A percentile compares a stretch with the other conserved stretches of the same genome.
Evolutionary conservation across 2,329 filamentous ascomycete genomes (phyloP).

Genomic region (Metarhizium album): DNA sequence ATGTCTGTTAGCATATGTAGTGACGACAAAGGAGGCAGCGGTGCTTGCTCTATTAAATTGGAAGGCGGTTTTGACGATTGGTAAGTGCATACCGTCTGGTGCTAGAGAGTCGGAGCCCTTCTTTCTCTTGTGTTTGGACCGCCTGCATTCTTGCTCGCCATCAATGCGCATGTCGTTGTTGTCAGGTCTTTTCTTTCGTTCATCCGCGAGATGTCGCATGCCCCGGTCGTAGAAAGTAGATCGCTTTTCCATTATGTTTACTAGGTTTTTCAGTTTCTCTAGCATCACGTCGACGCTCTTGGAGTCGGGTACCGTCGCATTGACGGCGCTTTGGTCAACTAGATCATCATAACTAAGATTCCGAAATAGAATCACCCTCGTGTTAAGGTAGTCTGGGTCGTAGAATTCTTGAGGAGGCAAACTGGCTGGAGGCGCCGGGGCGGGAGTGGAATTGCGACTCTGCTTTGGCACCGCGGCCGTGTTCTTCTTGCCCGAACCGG

Average conservation of each 20-base stretch:
- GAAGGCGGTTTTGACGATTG: neutral
- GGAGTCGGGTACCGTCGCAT: slow-evolving; percentile 50
- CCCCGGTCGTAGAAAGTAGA: slow-evolving; percentile 59
- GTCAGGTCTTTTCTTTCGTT: slow-evolving; percentile 51
- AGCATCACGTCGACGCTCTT: slow-evolving; percentile 54
- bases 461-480: slow-evolving; percentile 52
- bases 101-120: slow-evolving; percentile 54
- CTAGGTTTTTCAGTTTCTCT: slow-evolving; percentile 51
- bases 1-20: neutral
- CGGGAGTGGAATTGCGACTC: slow-evolving; percentile 69
- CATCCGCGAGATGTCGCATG: slow-evolving; percentile 58
- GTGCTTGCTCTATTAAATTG: neutral
- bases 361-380: slow-evolving; percentile 47
- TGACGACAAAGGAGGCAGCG: neutral
- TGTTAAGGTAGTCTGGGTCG: slow-evolving; percentile 56
- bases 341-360: slow-evolving; percentile 59
- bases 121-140: slow-evolving; percentile 66
- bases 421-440: slow-evolving; percentile 32
- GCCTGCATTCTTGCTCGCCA: slow-evolving; percentile 41
- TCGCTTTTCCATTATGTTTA: slow-evolving; percentile 56
- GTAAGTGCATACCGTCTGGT: slow-evolving; percentile 5
- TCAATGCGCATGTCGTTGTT: slow-evolving; percentile 39
- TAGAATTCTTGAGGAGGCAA: slow-evolving; percentile 44
- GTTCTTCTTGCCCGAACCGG: slow-evolving; percentile 55
- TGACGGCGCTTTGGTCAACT: slow-evolving; percentile 49